Conservation (phyloP, 75 land plant genomes). For the Picea sitchensis region DNA sequence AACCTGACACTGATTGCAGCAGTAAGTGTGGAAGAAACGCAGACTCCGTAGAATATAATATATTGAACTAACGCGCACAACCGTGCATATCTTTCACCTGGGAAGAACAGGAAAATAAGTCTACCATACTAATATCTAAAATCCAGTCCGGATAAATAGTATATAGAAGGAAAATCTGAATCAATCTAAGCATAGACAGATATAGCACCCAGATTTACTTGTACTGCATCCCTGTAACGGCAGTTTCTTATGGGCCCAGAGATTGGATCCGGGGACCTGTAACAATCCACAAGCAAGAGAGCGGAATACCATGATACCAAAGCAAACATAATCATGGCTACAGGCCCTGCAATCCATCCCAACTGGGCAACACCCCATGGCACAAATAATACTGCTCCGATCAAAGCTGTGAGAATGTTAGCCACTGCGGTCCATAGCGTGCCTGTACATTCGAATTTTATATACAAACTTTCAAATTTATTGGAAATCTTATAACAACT, state of each 20-base stretch:
- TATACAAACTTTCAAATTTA: too few relatives aligned
- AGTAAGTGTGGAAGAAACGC: constrained; percentile 55
- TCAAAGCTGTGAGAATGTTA: constrained; percentile 58
- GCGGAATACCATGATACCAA: constrained; percentile 33
- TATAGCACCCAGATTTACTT: constrained; percentile 40
- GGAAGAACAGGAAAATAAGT: background rate
- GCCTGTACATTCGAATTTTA: constrained; percentile 20
- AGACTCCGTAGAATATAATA: constrained; percentile 27
- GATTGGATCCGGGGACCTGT: constrained; percentile 55
- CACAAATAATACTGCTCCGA: constrained; percentile 63
- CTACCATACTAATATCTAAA: background rate
- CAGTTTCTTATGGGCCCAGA: constrained; percentile 31
- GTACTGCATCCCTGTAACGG: constrained; percentile 60
- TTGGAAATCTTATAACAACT: too few relatives aligned
- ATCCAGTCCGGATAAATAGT: background rate
- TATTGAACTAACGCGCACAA: constrained; percentile 39
- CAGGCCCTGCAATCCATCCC: constrained; percentile 65
- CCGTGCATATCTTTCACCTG: constrained; percentile 38
- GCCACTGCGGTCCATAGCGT: constrained; percentile 30
- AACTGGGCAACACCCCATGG: constrained; percentile 64
- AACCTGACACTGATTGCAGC: constrained; percentile 54
- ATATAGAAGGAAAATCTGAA: background rate
- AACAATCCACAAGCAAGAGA: constrained; percentile 40
- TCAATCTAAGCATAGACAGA: background rate
- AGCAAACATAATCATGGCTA: constrained; percentile 35